Conservation (phyloP, 2,329 filamentous ascomycete genomes). For the Aureobasidium sp. region DNA sequence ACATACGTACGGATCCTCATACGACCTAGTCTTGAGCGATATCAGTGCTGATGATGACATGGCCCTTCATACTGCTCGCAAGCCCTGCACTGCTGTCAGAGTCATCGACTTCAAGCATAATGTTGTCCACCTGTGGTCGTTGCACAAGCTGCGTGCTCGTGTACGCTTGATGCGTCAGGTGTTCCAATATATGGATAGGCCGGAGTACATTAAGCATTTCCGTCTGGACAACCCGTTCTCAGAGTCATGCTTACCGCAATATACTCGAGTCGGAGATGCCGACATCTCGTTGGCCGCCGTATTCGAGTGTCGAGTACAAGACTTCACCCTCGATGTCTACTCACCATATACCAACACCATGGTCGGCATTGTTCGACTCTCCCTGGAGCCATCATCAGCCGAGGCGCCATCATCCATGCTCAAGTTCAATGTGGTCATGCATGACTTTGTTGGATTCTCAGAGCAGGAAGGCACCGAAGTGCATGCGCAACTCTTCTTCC, state of each 20-base stretch:
- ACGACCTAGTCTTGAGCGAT: slow-evolving; percentile 91
- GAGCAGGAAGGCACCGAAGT: slow-evolving; percentile 94
- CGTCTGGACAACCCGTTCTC: slow-evolving; percentile 88
- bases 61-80: slow-evolving; percentile 64
- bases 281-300: slow-evolving; percentile 89
- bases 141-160: slow-evolving; percentile 82
- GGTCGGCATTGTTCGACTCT: slow-evolving; percentile 82
- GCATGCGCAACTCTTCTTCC: slow-evolving; percentile 93
- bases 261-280: slow-evolving; percentile 84
- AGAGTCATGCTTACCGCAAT: slow-evolving; percentile 82
- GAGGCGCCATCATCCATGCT: slow-evolving; percentile 84
- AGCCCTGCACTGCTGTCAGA: slow-evolving; percentile 83
- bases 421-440: slow-evolving; percentile 99
- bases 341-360: slow-evolving; percentile 89
- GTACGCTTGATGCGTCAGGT: slow-evolving; percentile 92
- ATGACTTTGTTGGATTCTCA: slow-evolving; percentile 87
- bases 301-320: slow-evolving; percentile 89
- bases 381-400: slow-evolving; percentile 86
- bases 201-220: slow-evolving; percentile 89
- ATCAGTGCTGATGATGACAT: slow-evolving; percentile 71
- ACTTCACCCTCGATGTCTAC: slow-evolving; percentile 82
- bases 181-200: slow-evolving; percentile 91
- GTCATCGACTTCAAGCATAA: slow-evolving; percentile 84
- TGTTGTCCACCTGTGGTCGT: slow-evolving; percentile 86
- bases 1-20: slow-evolving; percentile 83